Evolutionary conservation across 2,329 filamentous ascomycete genomes (phyloP).

Genomic region (Sordariomycetes sp.): DNA sequence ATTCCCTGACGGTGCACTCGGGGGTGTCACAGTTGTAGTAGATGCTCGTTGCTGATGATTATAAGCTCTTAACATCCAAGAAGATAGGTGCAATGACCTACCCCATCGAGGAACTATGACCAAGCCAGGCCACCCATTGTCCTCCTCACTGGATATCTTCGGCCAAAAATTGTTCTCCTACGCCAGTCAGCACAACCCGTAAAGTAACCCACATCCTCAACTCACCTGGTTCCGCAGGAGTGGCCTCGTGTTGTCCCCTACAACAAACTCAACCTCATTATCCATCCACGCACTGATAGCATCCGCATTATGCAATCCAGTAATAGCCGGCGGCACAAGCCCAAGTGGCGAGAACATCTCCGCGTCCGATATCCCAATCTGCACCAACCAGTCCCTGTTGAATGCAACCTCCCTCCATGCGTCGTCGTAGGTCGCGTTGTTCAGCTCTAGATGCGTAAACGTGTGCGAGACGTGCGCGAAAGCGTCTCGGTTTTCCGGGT

Average conservation of each 20-base stretch:
- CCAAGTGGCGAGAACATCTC: slow-evolving; percentile 35
- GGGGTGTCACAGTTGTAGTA: slow-evolving; percentile 51
- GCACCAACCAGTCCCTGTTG: slow-evolving; percentile 44
- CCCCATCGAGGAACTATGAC: slow-evolving; percentile 43
- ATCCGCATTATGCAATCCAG: slow-evolving; percentile 49
- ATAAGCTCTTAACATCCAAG: not conserved
- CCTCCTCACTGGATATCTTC: slow-evolving; percentile 32
- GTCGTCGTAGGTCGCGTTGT: slow-evolving; percentile 47
- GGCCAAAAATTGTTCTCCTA: slow-evolving; percentile 37
- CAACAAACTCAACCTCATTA: slow-evolving; percentile 42
- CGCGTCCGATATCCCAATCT: slow-evolving; percentile 32
- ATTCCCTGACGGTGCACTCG: slow-evolving; percentile 43
- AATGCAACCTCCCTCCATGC: slow-evolving; percentile 42
- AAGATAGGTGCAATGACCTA: not conserved
- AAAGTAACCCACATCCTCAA: not conserved
- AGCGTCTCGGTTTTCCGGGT: slow-evolving; percentile 30
- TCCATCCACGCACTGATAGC: slow-evolving; percentile 44
- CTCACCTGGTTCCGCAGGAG: slow-evolving; percentile 30
- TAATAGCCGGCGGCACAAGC: slow-evolving; percentile 50
- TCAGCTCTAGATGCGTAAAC: slow-evolving; percentile 43
- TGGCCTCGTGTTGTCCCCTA: slow-evolving; percentile 49
- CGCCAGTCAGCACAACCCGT: not conserved
- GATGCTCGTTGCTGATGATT: slow-evolving; percentile 33
- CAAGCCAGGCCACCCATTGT: slow-evolving; percentile 41
- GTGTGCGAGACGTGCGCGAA: slow-evolving; percentile 50